Percentiles rank a stretch among this genome's conserved stretches.
phyloP scores from a whole-genome alignment of 176 grass and related monocot genomes.

The Saccharum spontaneum region DNA sequence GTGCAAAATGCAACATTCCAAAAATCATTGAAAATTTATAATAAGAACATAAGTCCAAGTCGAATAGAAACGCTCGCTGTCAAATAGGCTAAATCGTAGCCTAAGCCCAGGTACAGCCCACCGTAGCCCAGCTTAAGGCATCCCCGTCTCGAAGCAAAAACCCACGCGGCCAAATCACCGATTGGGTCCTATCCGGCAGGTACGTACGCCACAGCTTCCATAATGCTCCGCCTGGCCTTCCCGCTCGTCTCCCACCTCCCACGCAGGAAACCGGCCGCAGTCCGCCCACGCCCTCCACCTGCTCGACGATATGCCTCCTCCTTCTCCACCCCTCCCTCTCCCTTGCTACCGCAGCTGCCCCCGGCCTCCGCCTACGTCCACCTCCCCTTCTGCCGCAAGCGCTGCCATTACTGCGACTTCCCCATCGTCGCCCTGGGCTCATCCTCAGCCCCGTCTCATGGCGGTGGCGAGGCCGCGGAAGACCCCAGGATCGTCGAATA shows the following conservation, averaged over 20 bases:
- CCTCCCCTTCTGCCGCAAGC: slow-evolving; percentile 87
- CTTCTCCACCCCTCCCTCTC: neutral
- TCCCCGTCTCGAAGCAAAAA: neutral
- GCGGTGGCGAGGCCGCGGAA: slow-evolving; percentile 19
- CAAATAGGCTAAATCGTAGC: no score
- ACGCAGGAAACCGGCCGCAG: neutral
- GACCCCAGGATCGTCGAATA: slow-evolving; percentile 83
- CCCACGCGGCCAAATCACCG: neutral
- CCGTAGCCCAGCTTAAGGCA: no score
- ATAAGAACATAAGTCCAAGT: no score
- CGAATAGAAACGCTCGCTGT: no score
- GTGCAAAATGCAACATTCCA: no score
- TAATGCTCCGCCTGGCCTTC: slow-evolving; percentile 59
- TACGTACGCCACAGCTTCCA: neutral
- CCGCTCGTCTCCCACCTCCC: slow-evolving; percentile 43
- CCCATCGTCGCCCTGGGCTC: slow-evolving; percentile 82
- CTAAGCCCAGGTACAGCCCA: no score
- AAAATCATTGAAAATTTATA: neutral
- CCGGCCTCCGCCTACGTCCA: slow-evolving; percentile 78
- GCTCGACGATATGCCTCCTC: slow-evolving; percentile 65
- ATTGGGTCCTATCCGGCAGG: neutral
- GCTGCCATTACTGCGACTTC: slow-evolving; percentile 94
- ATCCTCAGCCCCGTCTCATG: neutral
- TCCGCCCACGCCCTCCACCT: slow-evolving; percentile 36
- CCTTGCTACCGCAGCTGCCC: slow-evolving; percentile 8